Evolutionary conservation across 768 basidiomycete genomes (phyloP), one percentile per base, ranked within the genome.

Genomic region (Lactifluus rugatus): DNA sequence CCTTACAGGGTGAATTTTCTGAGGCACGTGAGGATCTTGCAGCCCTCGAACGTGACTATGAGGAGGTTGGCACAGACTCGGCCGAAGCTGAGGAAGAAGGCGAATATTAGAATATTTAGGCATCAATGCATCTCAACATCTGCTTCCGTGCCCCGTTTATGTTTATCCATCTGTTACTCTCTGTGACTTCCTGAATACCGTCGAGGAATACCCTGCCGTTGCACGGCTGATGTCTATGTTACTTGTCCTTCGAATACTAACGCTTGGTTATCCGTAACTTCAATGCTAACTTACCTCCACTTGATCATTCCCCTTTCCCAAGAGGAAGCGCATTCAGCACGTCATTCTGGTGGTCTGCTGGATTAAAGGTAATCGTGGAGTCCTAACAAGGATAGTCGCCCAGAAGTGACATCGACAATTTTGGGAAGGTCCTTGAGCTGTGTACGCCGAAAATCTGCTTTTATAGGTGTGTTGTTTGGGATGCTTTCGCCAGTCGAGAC

Each of bases 11-110:
- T 73, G 95, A 98, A 75, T 97, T 97, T 76, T 93, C 92, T 48
- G 94, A 96, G 75, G 95, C 95, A 47, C 88, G 94, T 66, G 95
- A 98, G 72, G 95, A 98, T 75, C 84, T 98, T 61, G 95, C 95
- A 44, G 95, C 95, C 7, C 82, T 98, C 58, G 94, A 97, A 76
- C 94, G 90, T 71, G 92, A 93, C 71, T 93, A 92, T 68, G 89
- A 93, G 71, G 90, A 95, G 73, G 91, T 88, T 63, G 86, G 85
- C 57, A 84, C 78, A 48, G 87, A 88, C 71, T 85, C 86, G 31
- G 84, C 79, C 54, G 87, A 87, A 61, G 79, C 71, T 63, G 87
- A 87, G 69, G 86, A 85, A 68, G 80, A 72, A 61, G 76, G 76
- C 59, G 81, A 83, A 69, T 83, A 82, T 70, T 83, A 76, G 60